Base-by-base conservation (phyloP, 1,139 yeast genomes). In the Kodamaea plutei region DNA sequence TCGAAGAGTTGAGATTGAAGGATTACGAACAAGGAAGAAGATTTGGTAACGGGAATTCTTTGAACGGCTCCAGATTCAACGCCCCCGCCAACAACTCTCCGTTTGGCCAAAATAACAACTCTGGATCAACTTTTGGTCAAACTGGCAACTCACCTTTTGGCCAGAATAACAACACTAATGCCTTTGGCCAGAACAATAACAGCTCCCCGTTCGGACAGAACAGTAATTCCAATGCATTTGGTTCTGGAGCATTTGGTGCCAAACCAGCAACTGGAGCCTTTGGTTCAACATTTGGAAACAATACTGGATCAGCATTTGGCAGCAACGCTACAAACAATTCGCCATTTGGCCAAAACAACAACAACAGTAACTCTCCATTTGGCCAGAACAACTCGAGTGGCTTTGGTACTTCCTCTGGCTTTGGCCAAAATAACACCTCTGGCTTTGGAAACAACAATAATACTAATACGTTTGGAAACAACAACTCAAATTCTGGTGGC, bases 1-100 rank as follows among this genome's bases (percentile, higher is more conserved):
- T 81, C 48, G 96, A 89, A 56, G 98, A 91, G 55, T 71, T 91
- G 57, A 73, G 99, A 54, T 64, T 75, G 45, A 91, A 84, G 56
- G 99, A 91, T 59, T 91, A 91, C 54, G 78, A 79, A 48, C 85
- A 79, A 40, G 77, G 76, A 39, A 70, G 94, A 44, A 73, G 79
- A 35, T 77, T 48, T 42, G 84, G 82, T n/a, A 67, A 57, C 32
- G 52, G 52, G 2, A 50, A 51, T 10, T 36, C 52, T 8, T 36
- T 43, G 23, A 17, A 34, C 28, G 27, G 41, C 46, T 8, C 52
- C 51, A 19, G 45, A 44, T 26, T 25, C 45, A 48, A 8, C 39
- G 40, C 48, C 8, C 37, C 40, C n/a, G 35, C 35, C 28, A 31
- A 42, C 10, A 10, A 11, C 14, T n/a, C 23, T 4, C 8, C 8